These are phyloP conservation scores for Phaffomyces antillensis DNA, from an alignment of 805 yeast species.

Conservation along the genomic window DNA sequence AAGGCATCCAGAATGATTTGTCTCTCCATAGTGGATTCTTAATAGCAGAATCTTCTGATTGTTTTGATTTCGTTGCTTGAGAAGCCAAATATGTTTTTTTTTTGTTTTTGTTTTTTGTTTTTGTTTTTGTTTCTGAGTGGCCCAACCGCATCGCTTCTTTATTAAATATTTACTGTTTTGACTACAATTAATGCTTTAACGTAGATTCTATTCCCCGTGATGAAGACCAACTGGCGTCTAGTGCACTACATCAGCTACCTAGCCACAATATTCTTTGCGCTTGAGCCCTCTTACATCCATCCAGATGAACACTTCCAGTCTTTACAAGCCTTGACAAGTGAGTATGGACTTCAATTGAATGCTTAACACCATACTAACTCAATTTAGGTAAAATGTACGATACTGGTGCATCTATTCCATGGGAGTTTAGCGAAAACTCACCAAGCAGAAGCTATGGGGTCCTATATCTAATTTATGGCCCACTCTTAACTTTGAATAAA, in stretches of 20 bases:
- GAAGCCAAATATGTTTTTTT: neutral
- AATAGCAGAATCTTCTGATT: neutral
- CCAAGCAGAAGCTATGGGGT: slow-evolving; percentile 74
- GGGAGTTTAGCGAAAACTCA: slow-evolving; percentile 61
- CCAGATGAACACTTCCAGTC: slow-evolving; percentile 97
- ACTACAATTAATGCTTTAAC: no score
- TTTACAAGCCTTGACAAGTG: slow-evolving; percentile 60
- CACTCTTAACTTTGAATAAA: slow-evolving; percentile 39
- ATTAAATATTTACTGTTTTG: no score
- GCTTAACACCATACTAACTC: neutral
- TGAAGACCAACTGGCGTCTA: slow-evolving; percentile 11
- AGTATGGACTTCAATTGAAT: slow-evolving; percentile 5
- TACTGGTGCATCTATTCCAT: slow-evolving; percentile 37
- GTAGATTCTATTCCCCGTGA: neutral
- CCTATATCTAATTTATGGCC: slow-evolving; percentile 62
- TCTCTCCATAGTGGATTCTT: slow-evolving; percentile 29
- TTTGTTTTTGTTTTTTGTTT: neutral
- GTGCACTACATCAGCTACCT: slow-evolving; percentile 19
- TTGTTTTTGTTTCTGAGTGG: neutral
- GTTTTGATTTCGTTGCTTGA: neutral
- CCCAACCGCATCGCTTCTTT: neutral
- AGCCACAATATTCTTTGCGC: slow-evolving; percentile 42
- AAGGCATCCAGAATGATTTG: slow-evolving; percentile 42
- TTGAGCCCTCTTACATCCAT: slow-evolving; percentile 80
- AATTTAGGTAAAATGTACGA: neutral